phyloP scores from a whole-genome alignment of 345 rosid species.

The Cardamine chenopodiifolia region DNA sequence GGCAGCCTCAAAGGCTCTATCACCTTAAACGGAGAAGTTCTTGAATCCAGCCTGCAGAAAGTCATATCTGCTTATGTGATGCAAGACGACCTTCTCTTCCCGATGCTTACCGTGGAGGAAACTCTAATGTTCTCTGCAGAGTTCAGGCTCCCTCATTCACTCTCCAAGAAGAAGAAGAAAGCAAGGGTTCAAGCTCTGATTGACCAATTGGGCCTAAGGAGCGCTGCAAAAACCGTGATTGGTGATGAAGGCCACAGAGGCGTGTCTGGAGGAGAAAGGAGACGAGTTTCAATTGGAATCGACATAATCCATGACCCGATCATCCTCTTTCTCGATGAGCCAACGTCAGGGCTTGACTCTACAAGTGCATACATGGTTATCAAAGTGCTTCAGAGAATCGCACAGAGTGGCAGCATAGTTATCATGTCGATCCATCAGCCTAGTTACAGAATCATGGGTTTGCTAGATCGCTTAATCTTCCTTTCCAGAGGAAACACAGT shows the following conservation, averaged over 20 bases:
- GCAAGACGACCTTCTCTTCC: conserved; percentile 95
- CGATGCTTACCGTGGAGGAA: conserved; percentile 93
- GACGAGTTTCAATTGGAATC: conserved; percentile 84
- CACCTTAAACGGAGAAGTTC: conserved; percentile 70
- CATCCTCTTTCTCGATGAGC: conserved; percentile 84
- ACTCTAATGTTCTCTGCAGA: conserved; percentile 94
- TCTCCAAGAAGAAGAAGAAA: conserved; percentile 67
- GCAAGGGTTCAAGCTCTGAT: conserved; percentile 86
- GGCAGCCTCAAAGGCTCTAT: conserved; percentile 78
- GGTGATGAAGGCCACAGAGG: conserved; percentile 98
- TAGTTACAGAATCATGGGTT: conserved; percentile 75
- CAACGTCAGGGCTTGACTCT: conserved; percentile 93
- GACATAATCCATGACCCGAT: conserved; percentile 90
- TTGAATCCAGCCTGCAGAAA: conserved; percentile 74
- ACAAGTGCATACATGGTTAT: conserved; percentile 96
- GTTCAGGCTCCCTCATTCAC: conserved; percentile 87
- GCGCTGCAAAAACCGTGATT: conserved; percentile 79
- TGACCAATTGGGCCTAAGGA: conserved; percentile 74
- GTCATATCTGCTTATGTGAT: conserved; percentile 92
- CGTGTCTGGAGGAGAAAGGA: conserved; percentile 87
- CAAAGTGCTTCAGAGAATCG: conserved; percentile 84
- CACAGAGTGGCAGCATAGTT: conserved; percentile 87
- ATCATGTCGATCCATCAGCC: conserved; percentile 97
- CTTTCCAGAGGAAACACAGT: conserved; percentile 82
- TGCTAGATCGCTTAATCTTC: conserved; percentile 74